These are phyloP conservation scores for Nicotiana sylvestris DNA, from an alignment of 257 asterid species.

Conservation along the genomic window DNA sequence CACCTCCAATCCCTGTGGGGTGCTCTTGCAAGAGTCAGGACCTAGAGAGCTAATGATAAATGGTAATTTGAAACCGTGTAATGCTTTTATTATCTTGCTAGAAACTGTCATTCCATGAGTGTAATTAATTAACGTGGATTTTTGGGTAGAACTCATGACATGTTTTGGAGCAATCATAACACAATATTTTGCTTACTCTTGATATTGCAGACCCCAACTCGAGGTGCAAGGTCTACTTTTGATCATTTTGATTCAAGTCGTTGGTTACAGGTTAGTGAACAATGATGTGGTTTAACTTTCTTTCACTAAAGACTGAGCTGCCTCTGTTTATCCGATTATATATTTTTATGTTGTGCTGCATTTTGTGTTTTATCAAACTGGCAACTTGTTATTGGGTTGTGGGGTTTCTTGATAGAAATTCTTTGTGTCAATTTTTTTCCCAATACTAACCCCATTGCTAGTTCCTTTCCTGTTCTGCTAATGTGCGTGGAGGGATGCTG, in stretches of 20 bases:
- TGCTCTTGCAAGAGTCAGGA: not conserved
- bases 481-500: not conserved
- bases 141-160: not conserved
- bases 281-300: conserved; percentile 12
- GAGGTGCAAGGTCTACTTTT: conserved; percentile 84
- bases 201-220: conserved; percentile 61
- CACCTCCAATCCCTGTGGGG: not conserved
- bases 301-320: conserved; percentile 2
- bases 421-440: not conserved
- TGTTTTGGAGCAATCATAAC: not conserved
- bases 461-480: not conserved
- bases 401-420: not conserved
- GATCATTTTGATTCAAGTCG: conserved; percentile 86
- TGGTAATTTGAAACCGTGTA: not conserved
- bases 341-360: not conserved
- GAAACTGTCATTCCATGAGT: not conserved
- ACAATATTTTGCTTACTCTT: not conserved
- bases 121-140: not conserved
- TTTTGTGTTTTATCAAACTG: not conserved
- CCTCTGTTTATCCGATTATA: not conserved
- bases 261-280: conserved; percentile 74
- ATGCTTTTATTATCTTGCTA: not conserved
- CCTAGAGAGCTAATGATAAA: not conserved
- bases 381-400: not conserved
- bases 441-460: not conserved